Conservation (phyloP, 2,329 filamentous ascomycete species). For the Paraphoma sp. region DNA sequence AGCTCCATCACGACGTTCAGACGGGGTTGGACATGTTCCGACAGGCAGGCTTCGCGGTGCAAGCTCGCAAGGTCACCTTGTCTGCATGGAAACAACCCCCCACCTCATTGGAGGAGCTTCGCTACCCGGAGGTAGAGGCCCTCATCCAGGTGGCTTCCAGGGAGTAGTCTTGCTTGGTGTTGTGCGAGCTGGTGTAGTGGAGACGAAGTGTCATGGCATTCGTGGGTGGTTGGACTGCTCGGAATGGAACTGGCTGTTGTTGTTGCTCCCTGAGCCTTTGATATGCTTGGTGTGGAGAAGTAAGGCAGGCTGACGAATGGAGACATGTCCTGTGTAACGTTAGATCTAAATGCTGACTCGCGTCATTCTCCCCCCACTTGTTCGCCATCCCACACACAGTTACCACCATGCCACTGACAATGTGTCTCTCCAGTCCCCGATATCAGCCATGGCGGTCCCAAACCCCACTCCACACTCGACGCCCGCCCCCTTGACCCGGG, state of each 20-base stretch:
- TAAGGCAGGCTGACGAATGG: not conserved
- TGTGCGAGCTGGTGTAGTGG: too few relatives aligned
- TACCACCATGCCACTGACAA: not conserved
- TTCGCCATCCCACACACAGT: not conserved
- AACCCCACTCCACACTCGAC: not conserved
- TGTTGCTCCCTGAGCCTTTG: not conserved
- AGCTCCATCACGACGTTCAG: conserved; percentile 4
- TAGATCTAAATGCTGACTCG: not conserved
- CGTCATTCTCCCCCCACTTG: not conserved
- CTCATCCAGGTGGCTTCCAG: not conserved
- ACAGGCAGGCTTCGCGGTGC: conserved; percentile 8
- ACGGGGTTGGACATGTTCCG: conserved; percentile 5
- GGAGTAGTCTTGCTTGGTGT: too few relatives aligned
- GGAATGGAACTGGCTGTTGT: too few relatives aligned
- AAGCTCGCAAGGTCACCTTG: conserved; percentile 12
- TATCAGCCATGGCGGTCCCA: not conserved
- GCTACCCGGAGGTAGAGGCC: not conserved
- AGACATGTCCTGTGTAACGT: too few relatives aligned
- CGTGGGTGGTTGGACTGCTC: not conserved
- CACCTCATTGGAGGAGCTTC: too few relatives aligned
- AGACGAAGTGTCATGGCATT: not conserved
- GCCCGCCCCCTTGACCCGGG: conserved; percentile 70
- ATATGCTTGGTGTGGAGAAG: not conserved
- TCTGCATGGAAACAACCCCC: not conserved
- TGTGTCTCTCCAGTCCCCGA: not conserved